phyloP scores from a whole-genome alignment of 495 filamentous ascomycete genomes.

The Halenospora varia region DNA sequence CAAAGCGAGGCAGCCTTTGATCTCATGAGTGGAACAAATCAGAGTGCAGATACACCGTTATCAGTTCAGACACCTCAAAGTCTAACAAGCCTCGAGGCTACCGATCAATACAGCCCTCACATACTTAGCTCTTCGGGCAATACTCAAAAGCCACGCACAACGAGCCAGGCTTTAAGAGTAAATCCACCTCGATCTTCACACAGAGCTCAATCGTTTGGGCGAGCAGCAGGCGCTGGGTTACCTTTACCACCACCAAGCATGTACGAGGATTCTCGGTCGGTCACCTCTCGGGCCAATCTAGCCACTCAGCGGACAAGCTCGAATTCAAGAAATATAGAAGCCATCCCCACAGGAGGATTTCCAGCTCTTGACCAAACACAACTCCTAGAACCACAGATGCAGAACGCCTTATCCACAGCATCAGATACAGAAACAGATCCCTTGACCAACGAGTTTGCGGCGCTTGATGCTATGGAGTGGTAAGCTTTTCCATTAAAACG shows the following conservation, averaged over 20 bases:
- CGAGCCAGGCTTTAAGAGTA: not conserved
- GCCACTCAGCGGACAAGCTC: not conserved
- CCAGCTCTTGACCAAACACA: not conserved
- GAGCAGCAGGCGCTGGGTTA: slow-evolving; percentile 13
- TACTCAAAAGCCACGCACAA: not conserved
- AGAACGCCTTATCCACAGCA: slow-evolving; percentile 22
- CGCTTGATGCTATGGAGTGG: slow-evolving; percentile 56
- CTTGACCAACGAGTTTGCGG: slow-evolving; percentile 59
- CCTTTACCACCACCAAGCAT: slow-evolving; percentile 11
- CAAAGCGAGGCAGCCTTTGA: slow-evolving; percentile 24
- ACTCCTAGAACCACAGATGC: slow-evolving; percentile 11
- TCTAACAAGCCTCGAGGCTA: slow-evolving; percentile 6
- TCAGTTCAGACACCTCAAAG: slow-evolving; percentile 22
- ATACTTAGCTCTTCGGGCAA: not conserved
- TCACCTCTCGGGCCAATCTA: not conserved
- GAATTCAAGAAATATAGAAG: not conserved
- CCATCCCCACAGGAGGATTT: not conserved
- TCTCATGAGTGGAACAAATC: slow-evolving; percentile 17
- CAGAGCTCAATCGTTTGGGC: slow-evolving; percentile 9
- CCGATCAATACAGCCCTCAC: slow-evolving; percentile 7
- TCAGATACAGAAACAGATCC: slow-evolving; percentile 48
- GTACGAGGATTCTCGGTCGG: slow-evolving; percentile 15
- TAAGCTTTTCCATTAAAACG: slow-evolving; percentile 31
- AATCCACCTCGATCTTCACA: not conserved
- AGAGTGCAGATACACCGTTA: slow-evolving; percentile 14